Evolutionary conservation across 768 basidiomycete species (phyloP).

Genomic region (Pisolithus marmoratus): DNA sequence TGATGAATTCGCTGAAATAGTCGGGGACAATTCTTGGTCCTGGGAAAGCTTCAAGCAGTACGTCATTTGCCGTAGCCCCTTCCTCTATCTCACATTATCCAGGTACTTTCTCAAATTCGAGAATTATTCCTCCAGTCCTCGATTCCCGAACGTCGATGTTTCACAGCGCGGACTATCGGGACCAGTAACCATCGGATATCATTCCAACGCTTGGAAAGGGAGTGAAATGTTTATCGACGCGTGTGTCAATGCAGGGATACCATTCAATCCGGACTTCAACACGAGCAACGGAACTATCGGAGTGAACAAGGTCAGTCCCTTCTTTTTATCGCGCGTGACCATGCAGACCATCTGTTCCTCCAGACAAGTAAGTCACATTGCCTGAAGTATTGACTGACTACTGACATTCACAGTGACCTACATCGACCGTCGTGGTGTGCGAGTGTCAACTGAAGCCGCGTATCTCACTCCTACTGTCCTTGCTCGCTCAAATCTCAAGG

Average conservation of each 20-base stretch:
- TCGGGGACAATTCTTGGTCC: slow-evolving; percentile 51
- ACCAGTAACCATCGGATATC: slow-evolving; percentile 56
- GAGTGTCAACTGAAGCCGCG: slow-evolving; percentile 60
- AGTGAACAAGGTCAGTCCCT: slow-evolving; percentile 45
- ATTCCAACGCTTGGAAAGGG: slow-evolving; percentile 40
- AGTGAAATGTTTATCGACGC: slow-evolving; percentile 52
- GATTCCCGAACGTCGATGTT: slow-evolving; percentile 45
- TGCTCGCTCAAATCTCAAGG: slow-evolving; percentile 57
- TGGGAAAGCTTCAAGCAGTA: slow-evolving; percentile 49
- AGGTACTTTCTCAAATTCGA: slow-evolving; percentile 73
- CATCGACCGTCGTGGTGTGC: slow-evolving; percentile 43
- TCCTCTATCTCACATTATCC: neutral
- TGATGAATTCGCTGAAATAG: slow-evolving; percentile 55
- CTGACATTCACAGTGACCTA: slow-evolving; percentile 52
- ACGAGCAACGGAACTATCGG: slow-evolving; percentile 53
- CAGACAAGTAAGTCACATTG: slow-evolving; percentile 37
- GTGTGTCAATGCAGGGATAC: slow-evolving; percentile 46
- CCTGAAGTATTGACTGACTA: neutral
- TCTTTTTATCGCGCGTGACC: neutral
- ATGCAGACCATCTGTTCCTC: neutral
- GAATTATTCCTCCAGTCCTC: slow-evolving; percentile 43
- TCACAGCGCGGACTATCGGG: slow-evolving; percentile 45
- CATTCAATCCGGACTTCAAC: slow-evolving; percentile 51
- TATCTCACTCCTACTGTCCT: slow-evolving; percentile 65
- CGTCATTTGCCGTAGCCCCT: neutral